phyloP scores from a whole-genome alignment of 768 basidiomycete genomes.

The Boletus barrowsii region DNA sequence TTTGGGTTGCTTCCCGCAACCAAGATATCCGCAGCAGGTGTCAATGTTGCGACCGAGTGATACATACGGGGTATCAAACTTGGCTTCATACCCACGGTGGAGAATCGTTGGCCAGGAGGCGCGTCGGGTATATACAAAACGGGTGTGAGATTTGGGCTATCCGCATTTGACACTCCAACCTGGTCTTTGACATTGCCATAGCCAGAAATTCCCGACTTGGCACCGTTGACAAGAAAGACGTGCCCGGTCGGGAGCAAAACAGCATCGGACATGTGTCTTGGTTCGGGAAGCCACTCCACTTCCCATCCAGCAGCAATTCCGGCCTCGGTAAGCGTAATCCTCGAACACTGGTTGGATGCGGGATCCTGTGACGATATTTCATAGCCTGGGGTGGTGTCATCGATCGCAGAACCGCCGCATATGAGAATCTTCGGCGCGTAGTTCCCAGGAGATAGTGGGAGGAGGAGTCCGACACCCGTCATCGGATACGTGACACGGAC shows the following conservation, averaged over 20 bases:
- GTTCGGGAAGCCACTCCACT: slow-evolving; percentile 69
- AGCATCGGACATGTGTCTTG: slow-evolving; percentile 78
- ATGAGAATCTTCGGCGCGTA: slow-evolving; percentile 70
- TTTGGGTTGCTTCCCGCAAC: slow-evolving; percentile 85
- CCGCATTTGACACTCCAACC: slow-evolving; percentile 77
- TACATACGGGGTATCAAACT: slow-evolving; percentile 74
- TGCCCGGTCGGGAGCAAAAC: slow-evolving; percentile 77
- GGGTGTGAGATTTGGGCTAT: slow-evolving; percentile 64
- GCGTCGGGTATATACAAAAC: slow-evolving; percentile 66
- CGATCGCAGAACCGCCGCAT: slow-evolving; percentile 71
- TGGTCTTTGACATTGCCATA: slow-evolving; percentile 71
- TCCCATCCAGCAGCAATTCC: slow-evolving; percentile 72
- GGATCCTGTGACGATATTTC: slow-evolving; percentile 69
- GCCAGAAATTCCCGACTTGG: slow-evolving; percentile 67
- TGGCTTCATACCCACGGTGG: slow-evolving; percentile 51
- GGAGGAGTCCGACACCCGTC: slow-evolving; percentile 69
- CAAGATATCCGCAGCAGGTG: slow-evolving; percentile 69
- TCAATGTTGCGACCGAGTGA: slow-evolving; percentile 80
- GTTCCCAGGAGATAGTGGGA: slow-evolving; percentile 64
- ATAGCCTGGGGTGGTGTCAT: slow-evolving; percentile 57
- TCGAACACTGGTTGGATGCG: slow-evolving; percentile 71
- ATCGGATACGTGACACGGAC: slow-evolving; percentile 83
- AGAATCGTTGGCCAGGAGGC: slow-evolving; percentile 56
- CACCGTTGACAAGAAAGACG: slow-evolving; percentile 76
- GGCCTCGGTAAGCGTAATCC: slow-evolving; percentile 59